Evolutionary conservation across 163 green algal species (phyloP).

Genomic region (Chlamydomonas reinhardtii): DNA sequence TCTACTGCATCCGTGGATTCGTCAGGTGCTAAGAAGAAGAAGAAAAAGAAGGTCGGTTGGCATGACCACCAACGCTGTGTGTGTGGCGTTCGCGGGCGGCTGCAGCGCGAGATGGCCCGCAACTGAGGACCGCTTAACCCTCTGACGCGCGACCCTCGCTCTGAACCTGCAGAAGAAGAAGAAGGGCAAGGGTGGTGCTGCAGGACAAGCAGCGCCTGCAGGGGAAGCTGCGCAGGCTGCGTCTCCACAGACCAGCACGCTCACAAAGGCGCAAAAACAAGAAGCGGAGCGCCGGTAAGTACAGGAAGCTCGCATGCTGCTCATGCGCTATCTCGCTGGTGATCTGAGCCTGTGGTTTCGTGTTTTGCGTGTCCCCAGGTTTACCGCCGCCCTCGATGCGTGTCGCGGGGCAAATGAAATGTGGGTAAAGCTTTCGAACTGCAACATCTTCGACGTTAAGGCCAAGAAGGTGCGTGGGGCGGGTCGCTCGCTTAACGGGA

Average conservation of each 20-base stretch:
- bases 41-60: background rate
- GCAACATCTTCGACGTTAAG: conserved; percentile 71
- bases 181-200: conserved; percentile 37
- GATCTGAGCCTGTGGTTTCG: too few species aligned
- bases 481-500: background rate
- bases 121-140: too few species aligned
- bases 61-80: too few species aligned
- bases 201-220: background rate
- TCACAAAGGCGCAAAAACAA: conserved; percentile 49
- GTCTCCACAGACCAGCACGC: background rate
- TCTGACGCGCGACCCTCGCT: too few species aligned
- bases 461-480: conserved; percentile 62
- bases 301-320: background rate
- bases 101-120: too few species aligned
- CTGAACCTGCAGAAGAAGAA: conserved; percentile 43
- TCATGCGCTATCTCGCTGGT: background rate
- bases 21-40: background rate
- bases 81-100: too few species aligned
- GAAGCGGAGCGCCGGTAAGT: conserved; percentile 47
- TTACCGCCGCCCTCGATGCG: conserved; percentile 37
- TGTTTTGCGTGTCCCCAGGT: conserved; percentile 28
- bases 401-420: conserved; percentile 60
- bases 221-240: background rate
- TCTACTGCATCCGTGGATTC: background rate
- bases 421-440: conserved; percentile 73